Percentiles rank a stretch among this genome's conserved stretches.
Evolutionary conservation across 1,139 yeast species (phyloP).

Genomic region (Arxiozyma slooffiae): DNA sequence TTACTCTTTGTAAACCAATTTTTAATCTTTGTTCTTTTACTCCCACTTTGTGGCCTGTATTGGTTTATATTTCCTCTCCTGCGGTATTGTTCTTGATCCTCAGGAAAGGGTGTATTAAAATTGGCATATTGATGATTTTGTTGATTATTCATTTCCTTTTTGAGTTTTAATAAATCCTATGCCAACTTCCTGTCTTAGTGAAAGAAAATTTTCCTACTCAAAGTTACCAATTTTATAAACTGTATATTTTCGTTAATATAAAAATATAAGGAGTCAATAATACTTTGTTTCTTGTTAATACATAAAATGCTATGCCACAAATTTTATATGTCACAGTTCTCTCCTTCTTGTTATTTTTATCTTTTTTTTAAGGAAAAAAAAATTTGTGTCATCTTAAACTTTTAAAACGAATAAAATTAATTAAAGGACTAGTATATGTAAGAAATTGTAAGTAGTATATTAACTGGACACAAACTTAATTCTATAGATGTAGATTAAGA

Average conservation of each 20-base stretch:
- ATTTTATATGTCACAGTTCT: background rate
- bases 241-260: background rate
- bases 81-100: background rate
- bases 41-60: background rate
- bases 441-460: background rate
- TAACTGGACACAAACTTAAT: too few relatives aligned
- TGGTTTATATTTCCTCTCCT: background rate
- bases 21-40: background rate
- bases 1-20: background rate
- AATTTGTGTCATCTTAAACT: background rate
- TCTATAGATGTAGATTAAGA: background rate
- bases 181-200: background rate
- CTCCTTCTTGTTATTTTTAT: background rate
- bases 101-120: background rate
- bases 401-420: too few relatives aligned
- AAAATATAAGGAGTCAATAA: background rate
- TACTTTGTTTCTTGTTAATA: too few relatives aligned
- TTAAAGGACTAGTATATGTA: background rate
- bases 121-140: background rate
- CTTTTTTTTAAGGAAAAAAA: too few relatives aligned
- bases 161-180: background rate
- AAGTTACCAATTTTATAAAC: background rate
- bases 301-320: too few relatives aligned
- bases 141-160: background rate
- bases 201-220: too few relatives aligned